A percentile compares a stretch with the other conserved stretches of the same genome.
Conservation (phyloP, 106 monocot genomes). For the Dendrobium nobile region DNA sequence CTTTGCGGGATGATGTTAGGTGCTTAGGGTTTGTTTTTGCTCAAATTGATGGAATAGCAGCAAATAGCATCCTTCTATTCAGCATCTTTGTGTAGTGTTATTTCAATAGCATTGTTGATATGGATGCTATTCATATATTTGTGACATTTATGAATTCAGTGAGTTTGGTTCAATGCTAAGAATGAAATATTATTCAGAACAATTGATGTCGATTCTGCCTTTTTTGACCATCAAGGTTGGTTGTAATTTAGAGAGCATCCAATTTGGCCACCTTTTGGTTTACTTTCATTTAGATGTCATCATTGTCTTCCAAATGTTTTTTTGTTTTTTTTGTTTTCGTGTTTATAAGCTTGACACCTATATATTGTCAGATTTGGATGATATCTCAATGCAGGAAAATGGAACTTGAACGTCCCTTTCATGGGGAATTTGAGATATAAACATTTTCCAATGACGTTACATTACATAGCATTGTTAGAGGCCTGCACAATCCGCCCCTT, state of each 20-base stretch:
- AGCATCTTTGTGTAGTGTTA: not conserved
- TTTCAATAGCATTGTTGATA: too few relatives aligned
- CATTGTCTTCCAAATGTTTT: not conserved
- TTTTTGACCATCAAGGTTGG: too few relatives aligned
- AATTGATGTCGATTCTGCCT: too few relatives aligned
- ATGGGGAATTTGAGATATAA: not conserved
- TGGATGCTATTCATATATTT: too few relatives aligned
- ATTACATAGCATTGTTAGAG: not conserved
- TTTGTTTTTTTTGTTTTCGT: not conserved
- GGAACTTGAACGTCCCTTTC: not conserved
- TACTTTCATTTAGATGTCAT: not conserved
- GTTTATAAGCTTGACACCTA: too few relatives aligned
- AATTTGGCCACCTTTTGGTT: not conserved
- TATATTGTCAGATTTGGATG: not conserved
- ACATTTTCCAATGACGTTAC: not conserved
- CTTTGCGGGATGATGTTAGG: not conserved
- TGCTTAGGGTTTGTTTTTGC: not conserved
- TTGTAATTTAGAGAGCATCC: too few relatives aligned
- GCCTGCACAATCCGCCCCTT: not conserved
- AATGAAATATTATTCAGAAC: too few relatives aligned
- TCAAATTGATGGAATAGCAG: not conserved
- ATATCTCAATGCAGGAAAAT: not conserved
- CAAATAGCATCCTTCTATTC: not conserved
- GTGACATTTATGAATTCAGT: not conserved
- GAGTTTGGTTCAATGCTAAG: too few relatives aligned